Percentiles rank a stretch among this genome's conserved stretches.
These are phyloP conservation scores for Fusarium compactum DNA, from an alignment of 2,329 filamentous ascomycete genomes.

Conservation along the genomic window DNA sequence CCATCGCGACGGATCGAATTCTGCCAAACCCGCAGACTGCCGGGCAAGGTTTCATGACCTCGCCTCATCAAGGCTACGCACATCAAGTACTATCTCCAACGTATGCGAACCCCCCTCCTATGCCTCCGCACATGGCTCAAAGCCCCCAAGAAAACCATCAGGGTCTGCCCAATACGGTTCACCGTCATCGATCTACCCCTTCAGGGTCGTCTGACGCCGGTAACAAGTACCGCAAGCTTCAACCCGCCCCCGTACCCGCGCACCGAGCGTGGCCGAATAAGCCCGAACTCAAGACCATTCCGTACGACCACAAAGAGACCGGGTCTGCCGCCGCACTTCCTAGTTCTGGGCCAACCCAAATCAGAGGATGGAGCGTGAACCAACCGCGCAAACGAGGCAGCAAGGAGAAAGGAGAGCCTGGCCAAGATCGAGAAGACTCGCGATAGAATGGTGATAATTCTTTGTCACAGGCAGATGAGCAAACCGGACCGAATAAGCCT, in stretches of 20 bases:
- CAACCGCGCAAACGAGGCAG: slow-evolving; percentile 55
- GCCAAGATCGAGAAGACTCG: slow-evolving; percentile 54
- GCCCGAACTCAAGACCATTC: slow-evolving; percentile 69
- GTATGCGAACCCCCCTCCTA: slow-evolving; percentile 50
- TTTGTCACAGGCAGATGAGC: slow-evolving; percentile 39
- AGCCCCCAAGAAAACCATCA: slow-evolving; percentile 53
- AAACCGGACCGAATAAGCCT: slow-evolving; percentile 17
- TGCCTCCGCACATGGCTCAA: slow-evolving; percentile 51
- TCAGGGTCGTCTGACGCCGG: slow-evolving; percentile 55
- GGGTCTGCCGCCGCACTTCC: slow-evolving; percentile 66
- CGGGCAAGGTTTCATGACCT: slow-evolving; percentile 51
- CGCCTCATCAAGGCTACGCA: slow-evolving; percentile 50
- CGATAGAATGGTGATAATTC: slow-evolving; percentile 53
- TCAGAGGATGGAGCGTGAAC: slow-evolving; percentile 68
- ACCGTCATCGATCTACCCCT: slow-evolving; percentile 54
- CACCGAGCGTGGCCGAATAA: slow-evolving; percentile 62
- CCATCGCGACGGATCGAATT: slow-evolving; percentile 50
- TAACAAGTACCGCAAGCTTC: slow-evolving; percentile 68
- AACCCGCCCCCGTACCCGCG: slow-evolving; percentile 67
- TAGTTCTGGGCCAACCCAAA: slow-evolving; percentile 66
- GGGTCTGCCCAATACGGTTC: slow-evolving; percentile 48
- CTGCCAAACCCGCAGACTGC: slow-evolving; percentile 52
- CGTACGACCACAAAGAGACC: slow-evolving; percentile 71
- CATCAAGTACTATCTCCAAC: slow-evolving; percentile 54
- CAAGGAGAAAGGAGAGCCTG: slow-evolving; percentile 52